A percentile compares a stretch with the other conserved stretches of the same genome.
Evolutionary conservation across 2,329 filamentous ascomycete genomes (phyloP).

Genomic region (Tricladium varicosporioides): DNA sequence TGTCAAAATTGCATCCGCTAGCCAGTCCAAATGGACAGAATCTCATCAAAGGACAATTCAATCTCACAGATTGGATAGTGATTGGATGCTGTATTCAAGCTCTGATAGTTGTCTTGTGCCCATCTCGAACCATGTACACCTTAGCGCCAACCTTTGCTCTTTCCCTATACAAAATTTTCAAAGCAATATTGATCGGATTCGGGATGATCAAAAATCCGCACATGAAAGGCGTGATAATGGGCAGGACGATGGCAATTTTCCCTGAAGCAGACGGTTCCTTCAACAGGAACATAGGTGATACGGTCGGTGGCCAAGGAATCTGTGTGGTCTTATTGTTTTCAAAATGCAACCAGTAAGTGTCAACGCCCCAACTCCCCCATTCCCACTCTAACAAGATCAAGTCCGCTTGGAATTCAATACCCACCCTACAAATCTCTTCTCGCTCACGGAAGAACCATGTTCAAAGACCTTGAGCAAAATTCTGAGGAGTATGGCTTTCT

Average conservation of each 20-base stretch:
- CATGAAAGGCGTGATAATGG: conserved; percentile 10
- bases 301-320: conserved; percentile 13
- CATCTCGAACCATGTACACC: background rate
- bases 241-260: conserved; percentile 11
- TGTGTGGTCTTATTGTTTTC: conserved; percentile 12
- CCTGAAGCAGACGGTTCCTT: conserved; percentile 5
- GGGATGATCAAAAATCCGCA: conserved; percentile 11
- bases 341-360: conserved; percentile 17
- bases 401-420: conserved; percentile 46
- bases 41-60: conserved; percentile 11
- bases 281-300: conserved; percentile 2
- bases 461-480: conserved; percentile 34
- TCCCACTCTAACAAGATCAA: background rate
- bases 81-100: conserved; percentile 11
- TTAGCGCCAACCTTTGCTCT: conserved; percentile 11
- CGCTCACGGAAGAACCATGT: conserved; percentile 40
- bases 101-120: conserved; percentile 6
- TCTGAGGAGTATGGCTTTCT: conserved; percentile 48
- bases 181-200: conserved; percentile 2
- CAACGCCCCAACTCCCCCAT: background rate
- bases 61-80: conserved; percentile 15
- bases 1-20: conserved; percentile 5
- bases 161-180: conserved; percentile 8
- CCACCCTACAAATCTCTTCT: conserved; percentile 43
- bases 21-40: conserved; percentile 9